Evolutionary conservation across 2,329 filamentous ascomycete species (phyloP).

Genomic region (Polychaeton citri): DNA sequence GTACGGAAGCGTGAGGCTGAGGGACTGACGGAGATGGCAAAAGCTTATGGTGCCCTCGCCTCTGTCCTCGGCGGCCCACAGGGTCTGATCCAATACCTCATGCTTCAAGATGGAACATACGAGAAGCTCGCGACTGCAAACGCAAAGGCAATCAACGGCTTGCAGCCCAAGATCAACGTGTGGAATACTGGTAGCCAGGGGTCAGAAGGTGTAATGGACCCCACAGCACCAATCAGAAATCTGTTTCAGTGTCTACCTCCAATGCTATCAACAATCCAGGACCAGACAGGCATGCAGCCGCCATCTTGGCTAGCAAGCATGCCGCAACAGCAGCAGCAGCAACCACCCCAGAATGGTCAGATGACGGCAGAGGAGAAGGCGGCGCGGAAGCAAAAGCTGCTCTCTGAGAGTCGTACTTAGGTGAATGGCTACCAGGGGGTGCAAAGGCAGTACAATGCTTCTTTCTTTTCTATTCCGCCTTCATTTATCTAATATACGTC

Average conservation of each 20-base stretch:
- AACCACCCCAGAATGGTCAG: constrained; percentile 5
- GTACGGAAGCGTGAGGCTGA: constrained; percentile 61
- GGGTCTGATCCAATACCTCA: constrained; percentile 70
- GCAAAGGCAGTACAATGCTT: too few relatives aligned
- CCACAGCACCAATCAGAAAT: constrained; percentile 56
- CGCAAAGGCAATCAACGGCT: constrained; percentile 57
- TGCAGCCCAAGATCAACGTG: constrained; percentile 80
- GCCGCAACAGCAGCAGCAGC: constrained; percentile 19
- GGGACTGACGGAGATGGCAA: constrained; percentile 62
- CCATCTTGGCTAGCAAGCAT: constrained; percentile 57
- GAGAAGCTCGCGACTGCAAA: constrained; percentile 67
- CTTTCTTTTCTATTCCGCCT: too few relatives aligned
- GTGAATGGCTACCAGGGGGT: neutral
- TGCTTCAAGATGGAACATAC: constrained; percentile 74
- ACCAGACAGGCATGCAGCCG: constrained; percentile 72
- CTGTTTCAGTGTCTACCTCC: constrained; percentile 77
- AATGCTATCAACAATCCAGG: constrained; percentile 71
- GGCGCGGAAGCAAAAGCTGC: constrained; percentile 7
- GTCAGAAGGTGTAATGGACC: constrained; percentile 38
- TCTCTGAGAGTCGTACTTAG: constrained; percentile 1
- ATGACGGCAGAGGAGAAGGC: constrained; percentile 9
- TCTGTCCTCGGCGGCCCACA: constrained; percentile 64
- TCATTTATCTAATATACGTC: too few relatives aligned
- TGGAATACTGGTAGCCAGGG: constrained; percentile 62
- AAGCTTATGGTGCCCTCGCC: constrained; percentile 62